A percentile compares a stretch with the other conserved stretches of the same genome.
phyloP scores from a whole-genome alignment of 208 protist species.

The Trypanosoma grayi region DNA sequence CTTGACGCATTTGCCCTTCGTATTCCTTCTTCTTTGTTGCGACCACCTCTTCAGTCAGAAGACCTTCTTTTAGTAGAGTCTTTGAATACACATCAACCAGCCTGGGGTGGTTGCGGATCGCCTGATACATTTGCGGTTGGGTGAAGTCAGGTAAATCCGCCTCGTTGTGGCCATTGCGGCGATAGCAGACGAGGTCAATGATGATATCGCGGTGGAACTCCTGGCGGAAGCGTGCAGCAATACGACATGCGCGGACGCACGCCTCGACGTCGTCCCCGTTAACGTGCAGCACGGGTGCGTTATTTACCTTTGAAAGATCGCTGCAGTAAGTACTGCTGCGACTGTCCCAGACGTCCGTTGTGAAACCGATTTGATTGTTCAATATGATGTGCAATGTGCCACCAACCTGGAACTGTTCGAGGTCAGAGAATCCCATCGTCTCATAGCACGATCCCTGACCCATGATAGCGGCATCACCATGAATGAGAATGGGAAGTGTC shows the following conservation, averaged over 20 bases:
- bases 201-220: conserved; percentile 95
- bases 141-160: conserved; percentile 97
- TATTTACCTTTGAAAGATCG: conserved; percentile 95
- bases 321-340: conserved; percentile 96
- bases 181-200: conserved; percentile 97
- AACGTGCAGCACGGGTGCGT: conserved; percentile 97
- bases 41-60: conserved; percentile 67
- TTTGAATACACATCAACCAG: conserved; percentile 92
- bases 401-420: conserved; percentile 95
- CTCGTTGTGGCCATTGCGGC: conserved; percentile 97
- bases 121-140: conserved; percentile 94
- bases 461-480: conserved; percentile 97
- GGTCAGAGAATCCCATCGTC: conserved; percentile 93
- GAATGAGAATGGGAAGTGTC: conserved; percentile 92
- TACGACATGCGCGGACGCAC: conserved; percentile 83
- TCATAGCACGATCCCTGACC: conserved; percentile 98
- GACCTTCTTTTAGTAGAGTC: conserved; percentile 72
- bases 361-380: conserved; percentile 99
- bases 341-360: conserved; percentile 91
- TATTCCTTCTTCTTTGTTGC: conserved; percentile 72
- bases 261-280: conserved; percentile 97
- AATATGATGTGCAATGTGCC: conserved; percentile 98
- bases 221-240: conserved; percentile 92
- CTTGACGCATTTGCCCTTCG: conserved; percentile 68
- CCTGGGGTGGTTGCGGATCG: conserved; percentile 85